A percentile compares a stretch with the other conserved stretches of the same genome.
These are phyloP conservation scores for Phyllostachys edulis DNA, from an alignment of 176 grass and related monocot species.

Conservation along the genomic window DNA sequence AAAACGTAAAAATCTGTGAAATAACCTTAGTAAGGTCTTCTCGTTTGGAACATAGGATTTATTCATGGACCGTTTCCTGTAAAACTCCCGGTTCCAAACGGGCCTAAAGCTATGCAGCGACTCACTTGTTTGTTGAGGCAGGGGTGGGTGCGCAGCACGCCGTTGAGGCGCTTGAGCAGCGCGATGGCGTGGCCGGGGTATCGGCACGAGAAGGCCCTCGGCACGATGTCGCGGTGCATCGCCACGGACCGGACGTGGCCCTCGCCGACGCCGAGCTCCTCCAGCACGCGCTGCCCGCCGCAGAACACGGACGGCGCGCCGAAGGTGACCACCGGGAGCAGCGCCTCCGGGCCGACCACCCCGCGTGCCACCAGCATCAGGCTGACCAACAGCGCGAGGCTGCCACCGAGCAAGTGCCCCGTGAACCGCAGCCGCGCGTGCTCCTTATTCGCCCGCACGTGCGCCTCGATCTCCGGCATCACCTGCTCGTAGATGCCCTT, in stretches of 20 bases:
- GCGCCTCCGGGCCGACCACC: slow-evolving; percentile 31
- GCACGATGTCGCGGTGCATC: slow-evolving; percentile 97
- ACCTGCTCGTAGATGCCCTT: slow-evolving; percentile 95
- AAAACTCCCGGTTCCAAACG: no score
- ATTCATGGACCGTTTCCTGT: no score
- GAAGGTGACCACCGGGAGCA: slow-evolving; percentile 82
- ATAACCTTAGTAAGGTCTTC: no score
- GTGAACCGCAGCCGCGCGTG: slow-evolving; percentile 60
- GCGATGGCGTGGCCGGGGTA: slow-evolving; percentile 79
- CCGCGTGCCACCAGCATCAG: slow-evolving; percentile 83
- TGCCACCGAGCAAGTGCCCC: slow-evolving; percentile 98
- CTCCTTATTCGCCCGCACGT: slow-evolving; percentile 34
- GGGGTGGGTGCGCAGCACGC: slow-evolving; percentile 61
- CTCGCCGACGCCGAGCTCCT: slow-evolving; percentile 68
- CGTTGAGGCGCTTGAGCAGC: slow-evolving; percentile 80
- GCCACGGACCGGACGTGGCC: slow-evolving; percentile 64
- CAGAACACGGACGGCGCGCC: slow-evolving; percentile 94
- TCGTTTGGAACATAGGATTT: no score
- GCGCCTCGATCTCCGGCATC: slow-evolving; percentile 58
- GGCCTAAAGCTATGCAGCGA: background rate
- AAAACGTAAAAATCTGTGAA: background rate
- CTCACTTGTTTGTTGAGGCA: slow-evolving; percentile 79
- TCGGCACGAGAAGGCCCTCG: slow-evolving; percentile 89
- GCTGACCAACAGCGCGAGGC: slow-evolving; percentile 74
- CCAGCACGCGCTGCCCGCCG: slow-evolving; percentile 64